Evolutionary conservation across 352 stramenopile species (phyloP), one percentile per base, ranked within the genome.

Genomic region (Pythium dissotocum): DNA sequence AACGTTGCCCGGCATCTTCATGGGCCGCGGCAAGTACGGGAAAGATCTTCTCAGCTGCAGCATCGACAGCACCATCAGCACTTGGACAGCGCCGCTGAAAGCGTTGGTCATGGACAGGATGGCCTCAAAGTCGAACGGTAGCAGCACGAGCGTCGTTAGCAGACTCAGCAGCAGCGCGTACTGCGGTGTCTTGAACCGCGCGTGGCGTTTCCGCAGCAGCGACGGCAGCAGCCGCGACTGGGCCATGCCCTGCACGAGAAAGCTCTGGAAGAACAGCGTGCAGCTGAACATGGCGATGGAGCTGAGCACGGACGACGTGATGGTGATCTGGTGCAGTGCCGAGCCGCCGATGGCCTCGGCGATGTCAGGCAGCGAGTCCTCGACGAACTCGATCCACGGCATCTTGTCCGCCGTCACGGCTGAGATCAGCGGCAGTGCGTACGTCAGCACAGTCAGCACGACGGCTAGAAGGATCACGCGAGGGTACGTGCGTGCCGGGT

Each of bases 211-310:
- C 6, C 84, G 76, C 52, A 97, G 89, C 10, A 87, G 64, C 21
- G 82, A 78, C 0, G 88, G 89, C 14, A 95, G 59, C 42, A 92
- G 77, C 28, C 85, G 80, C 14, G 76, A 69, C 61, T 97, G 78
- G 6, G 87, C 75, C 67, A 83, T 73, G 33, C 65, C 65, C 4
- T 53, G 67, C 4, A 98, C 51, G 67, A 94, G 85, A 60, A 85
- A 96, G 26, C 88, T 77, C 73, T 97, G 89, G 13, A 76, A 77
- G 10, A 80, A 91, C 68, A 98, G 88, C 72, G 96, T 88, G 18
- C 83, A 83, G 70, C 89, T 75, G 71, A 95, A 97, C 51, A 97
- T 63, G 40, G 92, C 84, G 42, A 85, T 77, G 14, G 85, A 81
- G 5, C 84, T 77, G 60, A 93, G 77, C 2, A 96, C 72, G 33